Conservation (phyloP, 2,329 filamentous ascomycete species). For the Plectosphaerella plurivora region DNA sequence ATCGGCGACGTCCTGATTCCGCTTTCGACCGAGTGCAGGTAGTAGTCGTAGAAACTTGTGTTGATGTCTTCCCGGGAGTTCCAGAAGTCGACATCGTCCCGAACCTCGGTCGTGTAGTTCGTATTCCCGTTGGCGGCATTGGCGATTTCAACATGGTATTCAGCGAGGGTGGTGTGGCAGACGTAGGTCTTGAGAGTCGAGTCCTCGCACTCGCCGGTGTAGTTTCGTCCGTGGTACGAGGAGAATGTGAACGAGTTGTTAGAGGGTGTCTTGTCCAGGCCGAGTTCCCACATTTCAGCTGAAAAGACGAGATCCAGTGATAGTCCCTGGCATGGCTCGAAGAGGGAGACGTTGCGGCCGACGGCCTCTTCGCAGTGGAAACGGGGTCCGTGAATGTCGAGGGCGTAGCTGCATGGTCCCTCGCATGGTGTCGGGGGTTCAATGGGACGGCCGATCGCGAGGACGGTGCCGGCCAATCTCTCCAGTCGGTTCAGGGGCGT, state of each 20-base stretch:
- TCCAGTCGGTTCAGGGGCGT: neutral
- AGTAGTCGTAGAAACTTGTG: neutral
- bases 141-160: neutral
- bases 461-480: neutral
- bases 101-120: neutral
- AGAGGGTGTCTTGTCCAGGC: neutral
- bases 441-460: neutral
- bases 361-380: neutral
- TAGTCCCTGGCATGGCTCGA: neutral
- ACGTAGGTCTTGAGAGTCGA: neutral
- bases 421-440: neutral
- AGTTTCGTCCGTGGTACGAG: neutral
- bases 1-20: neutral
- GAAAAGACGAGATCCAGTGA: neutral
- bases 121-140: neutral
- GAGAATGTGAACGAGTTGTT: neutral
- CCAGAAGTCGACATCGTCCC: neutral
- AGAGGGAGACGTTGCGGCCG: neutral
- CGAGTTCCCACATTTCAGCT: neutral
- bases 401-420: neutral
- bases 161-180: neutral
- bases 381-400: neutral
- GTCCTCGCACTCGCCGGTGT: neutral
- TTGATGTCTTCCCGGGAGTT: neutral
- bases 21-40: neutral